phyloP scores from a whole-genome alignment of 805 yeast species.

The Lipomyces sp. region DNA sequence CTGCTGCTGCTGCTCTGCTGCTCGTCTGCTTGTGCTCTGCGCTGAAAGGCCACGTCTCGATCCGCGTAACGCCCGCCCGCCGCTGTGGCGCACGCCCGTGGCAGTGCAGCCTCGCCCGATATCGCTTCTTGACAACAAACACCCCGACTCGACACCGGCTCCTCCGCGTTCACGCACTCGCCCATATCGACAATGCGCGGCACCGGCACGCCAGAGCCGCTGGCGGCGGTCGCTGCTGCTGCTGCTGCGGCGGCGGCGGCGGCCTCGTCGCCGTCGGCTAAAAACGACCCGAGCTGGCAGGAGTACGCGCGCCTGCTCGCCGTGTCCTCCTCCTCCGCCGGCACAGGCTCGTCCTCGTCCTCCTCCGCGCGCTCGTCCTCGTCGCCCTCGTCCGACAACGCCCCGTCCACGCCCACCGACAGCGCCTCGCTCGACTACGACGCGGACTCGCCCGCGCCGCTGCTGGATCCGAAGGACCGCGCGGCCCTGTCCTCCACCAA shows the following conservation, averaged over 20 bases:
- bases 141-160: too few relatives aligned
- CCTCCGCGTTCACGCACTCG: too few relatives aligned
- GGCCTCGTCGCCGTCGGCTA: constrained; percentile 7
- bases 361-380: neutral
- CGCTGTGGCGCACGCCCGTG: too few relatives aligned
- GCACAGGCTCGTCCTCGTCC: neutral
- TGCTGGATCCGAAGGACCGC: constrained; percentile 17
- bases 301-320: constrained; percentile 22
- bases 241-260: constrained; percentile 18
- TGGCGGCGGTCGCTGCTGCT: constrained; percentile 11
- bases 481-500: constrained; percentile 28
- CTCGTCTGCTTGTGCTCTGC: too few relatives aligned
- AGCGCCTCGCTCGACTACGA: neutral
- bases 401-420: neutral
- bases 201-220: too few relatives aligned
- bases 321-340: constrained; percentile 1
- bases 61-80: too few relatives aligned
- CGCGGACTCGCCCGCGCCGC: constrained; percentile 21
- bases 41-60: too few relatives aligned
- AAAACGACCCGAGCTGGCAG: constrained; percentile 21
- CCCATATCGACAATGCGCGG: too few relatives aligned
- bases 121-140: too few relatives aligned
- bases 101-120: too few relatives aligned
- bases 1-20: too few relatives aligned
- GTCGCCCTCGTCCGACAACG: constrained; percentile 22